Base-by-base conservation (phyloP, 257 asterid species). In the Lavandula angustifolia region DNA sequence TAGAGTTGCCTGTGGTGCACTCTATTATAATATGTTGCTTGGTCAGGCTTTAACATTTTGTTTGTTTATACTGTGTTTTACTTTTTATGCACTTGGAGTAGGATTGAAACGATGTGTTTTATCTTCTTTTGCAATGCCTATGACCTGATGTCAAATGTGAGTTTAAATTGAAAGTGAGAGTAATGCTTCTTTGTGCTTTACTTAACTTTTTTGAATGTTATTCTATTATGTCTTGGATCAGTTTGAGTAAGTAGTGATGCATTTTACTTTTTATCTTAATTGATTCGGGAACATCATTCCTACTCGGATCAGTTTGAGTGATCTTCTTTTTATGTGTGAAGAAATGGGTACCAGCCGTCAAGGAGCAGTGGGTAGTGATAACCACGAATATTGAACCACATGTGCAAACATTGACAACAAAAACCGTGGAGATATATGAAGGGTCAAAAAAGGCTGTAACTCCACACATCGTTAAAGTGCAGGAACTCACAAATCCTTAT, bases 321-420 rank as follows among this genome's bases (percentile, higher is more conserved):
- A 57, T 53, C 9, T 58, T 61, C 5, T 50, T 32, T 37, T 43
- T 70, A 22, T 71, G 22, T 64, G 62, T 77, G 84, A 70, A 92
- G 99, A 85, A 84, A 83, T 85, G 76, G 90, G 66, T 87, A 51
- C 99, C 95, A 4, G 84, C 84, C 62, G 66, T 84, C 49, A 82
- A 83, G 81, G 94, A 87, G 55, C 88, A 81, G 71, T 89, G 96
- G 97, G 72, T 84, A 51, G 82, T 84, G 66, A 65, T 84, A 68
- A 70, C 72, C 46, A 79, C 89, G 46, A 78, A 79, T 18, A 79
- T 80, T 56, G 87, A 84, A 75, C 97, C 99, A 10, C 95, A 79
- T 32, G 82, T 80, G 60, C 84, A 87, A 69, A 54, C 75, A n/a
- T 71, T 92, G 44, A 80, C 73, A 64, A 41, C 79, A 35, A 92